Base-by-base conservation (phyloP, 106 monocot genomes). In the Dendrobium huoshanense region DNA sequence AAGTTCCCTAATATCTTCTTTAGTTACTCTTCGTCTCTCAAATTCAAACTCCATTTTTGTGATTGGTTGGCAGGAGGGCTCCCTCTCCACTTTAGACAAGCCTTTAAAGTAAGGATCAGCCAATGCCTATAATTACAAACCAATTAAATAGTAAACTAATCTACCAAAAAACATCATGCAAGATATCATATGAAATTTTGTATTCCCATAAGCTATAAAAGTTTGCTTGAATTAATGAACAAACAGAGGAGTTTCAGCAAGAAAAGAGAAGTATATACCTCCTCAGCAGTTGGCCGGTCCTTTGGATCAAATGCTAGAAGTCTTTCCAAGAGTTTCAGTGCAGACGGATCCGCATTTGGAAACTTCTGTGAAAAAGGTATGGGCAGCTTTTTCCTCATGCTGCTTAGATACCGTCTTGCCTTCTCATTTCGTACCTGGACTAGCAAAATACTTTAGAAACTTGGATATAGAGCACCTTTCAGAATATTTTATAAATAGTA, bases 31-130 rank as follows among this genome's bases (percentile, higher is more conserved):
- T 80, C 88, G 85, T 15, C 94, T 82, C 65, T 97, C 97, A 87
- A 97, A 97, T 81, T 97, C 97, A 79, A 97, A 97, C 75, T 97
- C 97, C 81, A 97, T 81, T 89, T 97, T 94, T 24, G 92, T 82
- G 41, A 94, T 92, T 58, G 92, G 94, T 48, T 90, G 94, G 77
- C 92, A 91, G 41, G 94, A 90, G 79, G 94, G 97, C 64, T 97
- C 97, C 48, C 94, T 89, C 72, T 97, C 97, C 75, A 88, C 88
- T 80, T 85, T 97, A 16, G 94, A 86, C 70, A 97, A 77, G 6
- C 94, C 97, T 80, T 87, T 92, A 65, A 97, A 97, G 78, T 97
- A 97, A 22, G 90, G 90, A 87, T 97, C 94, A 45, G 87, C 86
- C 67, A 97, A 79, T 54, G 97, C 97, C 97, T 94, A 56, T 48